These are phyloP conservation scores for Papiliotrema laurentii DNA, from an alignment of 1,284 basidiomycete genomes.

Conservation along the genomic window DNA sequence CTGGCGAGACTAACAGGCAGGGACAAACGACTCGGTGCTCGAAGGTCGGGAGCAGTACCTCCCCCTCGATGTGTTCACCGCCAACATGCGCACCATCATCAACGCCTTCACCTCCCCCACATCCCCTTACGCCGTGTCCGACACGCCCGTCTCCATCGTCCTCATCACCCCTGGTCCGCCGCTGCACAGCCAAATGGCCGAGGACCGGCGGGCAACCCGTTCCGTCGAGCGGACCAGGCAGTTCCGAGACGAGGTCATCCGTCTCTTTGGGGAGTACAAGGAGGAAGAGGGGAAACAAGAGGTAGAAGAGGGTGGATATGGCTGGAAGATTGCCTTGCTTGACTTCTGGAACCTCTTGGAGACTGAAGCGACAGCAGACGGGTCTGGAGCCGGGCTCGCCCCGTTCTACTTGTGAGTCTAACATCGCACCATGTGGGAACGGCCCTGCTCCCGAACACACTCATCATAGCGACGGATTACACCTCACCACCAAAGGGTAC, in stretches of 20 bases:
- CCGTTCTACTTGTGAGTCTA: conserved; percentile 7
- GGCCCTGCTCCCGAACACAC: not conserved
- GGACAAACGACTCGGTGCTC: conserved; percentile 26
- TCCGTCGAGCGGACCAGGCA: conserved; percentile 59
- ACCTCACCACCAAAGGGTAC: conserved; percentile 68
- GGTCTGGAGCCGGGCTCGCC: conserved; percentile 51
- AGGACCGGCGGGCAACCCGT: conserved; percentile 33
- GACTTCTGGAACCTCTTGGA: conserved; percentile 67
- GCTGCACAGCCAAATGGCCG: conserved; percentile 58
- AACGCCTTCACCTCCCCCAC: conserved; percentile 16
- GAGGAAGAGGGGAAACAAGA: conserved; percentile 11
- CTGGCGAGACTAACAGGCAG: conserved; percentile 2
- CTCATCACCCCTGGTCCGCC: conserved; percentile 75
- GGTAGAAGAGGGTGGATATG: conserved; percentile 29
- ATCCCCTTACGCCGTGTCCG: conserved; percentile 15
- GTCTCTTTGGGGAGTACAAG: conserved; percentile 55
- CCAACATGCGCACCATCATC: conserved; percentile 21
- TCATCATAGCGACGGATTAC: conserved; percentile 62
- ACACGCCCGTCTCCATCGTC: conserved; percentile 52
- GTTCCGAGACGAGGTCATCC: conserved; percentile 65
- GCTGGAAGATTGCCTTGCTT: conserved; percentile 54
- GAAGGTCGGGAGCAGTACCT: conserved; percentile 12
- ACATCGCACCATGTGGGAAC: not conserved
- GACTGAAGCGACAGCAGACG: conserved; percentile 56
- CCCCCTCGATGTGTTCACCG: conserved; percentile 17